phyloP scores from a whole-genome alignment of 768 basidiomycete species.

The Xerocomus potaroensis region DNA sequence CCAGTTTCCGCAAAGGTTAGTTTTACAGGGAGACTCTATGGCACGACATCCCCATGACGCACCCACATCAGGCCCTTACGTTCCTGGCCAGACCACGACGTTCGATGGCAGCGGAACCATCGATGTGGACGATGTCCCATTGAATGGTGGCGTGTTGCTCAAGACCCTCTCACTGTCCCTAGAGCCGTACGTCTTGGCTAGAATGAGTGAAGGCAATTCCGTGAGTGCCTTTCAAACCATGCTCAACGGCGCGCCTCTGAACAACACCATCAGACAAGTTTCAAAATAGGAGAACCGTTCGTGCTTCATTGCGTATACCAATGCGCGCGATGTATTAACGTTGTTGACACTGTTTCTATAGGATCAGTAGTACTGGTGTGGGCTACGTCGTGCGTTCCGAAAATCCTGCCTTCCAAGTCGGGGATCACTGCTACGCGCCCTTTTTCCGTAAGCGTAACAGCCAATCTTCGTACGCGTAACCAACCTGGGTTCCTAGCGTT shows the following conservation, averaged over 20 bases:
- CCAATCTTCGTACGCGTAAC: not conserved
- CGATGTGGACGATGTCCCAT: slow-evolving; percentile 42
- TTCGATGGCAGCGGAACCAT: slow-evolving; percentile 45
- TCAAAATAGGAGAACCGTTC: slow-evolving; percentile 7
- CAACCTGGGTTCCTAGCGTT: slow-evolving; percentile 29
- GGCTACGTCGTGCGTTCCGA: slow-evolving; percentile 24
- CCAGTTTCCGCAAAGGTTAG: not conserved
- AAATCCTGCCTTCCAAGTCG: slow-evolving; percentile 1
- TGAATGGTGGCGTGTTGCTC: slow-evolving; percentile 45
- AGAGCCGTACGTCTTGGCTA: slow-evolving; percentile 41
- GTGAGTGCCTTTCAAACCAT: not conserved
- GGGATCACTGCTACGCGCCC: slow-evolving; percentile 14
- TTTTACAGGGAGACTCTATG: not conserved
- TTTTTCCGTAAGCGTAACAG: slow-evolving; percentile 18
- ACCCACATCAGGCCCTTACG: not conserved
- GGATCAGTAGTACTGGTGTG: slow-evolving; percentile 35
- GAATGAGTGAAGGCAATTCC: slow-evolving; percentile 31
- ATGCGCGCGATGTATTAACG: not conserved
- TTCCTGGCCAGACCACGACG: slow-evolving; percentile 41
- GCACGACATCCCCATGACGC: not conserved
- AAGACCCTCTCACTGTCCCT: slow-evolving; percentile 47
- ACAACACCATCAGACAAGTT: not conserved
- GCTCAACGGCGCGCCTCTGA: not conserved
- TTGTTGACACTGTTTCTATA: not conserved
- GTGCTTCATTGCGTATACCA: not conserved